These are phyloP conservation scores for Alternaria ventricosa DNA, from an alignment of 2,329 filamentous ascomycete species.

Conservation along the genomic window DNA sequence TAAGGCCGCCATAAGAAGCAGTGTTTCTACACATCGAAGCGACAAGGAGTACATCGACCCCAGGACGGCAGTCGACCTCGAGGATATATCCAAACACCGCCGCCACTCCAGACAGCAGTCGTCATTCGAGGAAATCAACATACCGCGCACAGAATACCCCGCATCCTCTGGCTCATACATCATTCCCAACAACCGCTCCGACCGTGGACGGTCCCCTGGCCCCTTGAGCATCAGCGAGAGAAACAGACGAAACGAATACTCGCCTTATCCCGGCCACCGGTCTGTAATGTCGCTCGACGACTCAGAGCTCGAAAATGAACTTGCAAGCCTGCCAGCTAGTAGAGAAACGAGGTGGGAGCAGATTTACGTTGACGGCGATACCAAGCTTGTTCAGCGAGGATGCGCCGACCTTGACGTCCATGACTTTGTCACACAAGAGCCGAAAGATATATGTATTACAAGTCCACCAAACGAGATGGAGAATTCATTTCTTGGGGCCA, in stretches of 20 bases:
- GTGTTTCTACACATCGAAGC: slow-evolving; percentile 50
- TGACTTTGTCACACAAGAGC: slow-evolving; percentile 41
- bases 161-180: slow-evolving; percentile 55
- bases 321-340: slow-evolving; percentile 42
- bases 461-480: slow-evolving; percentile 43
- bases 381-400: slow-evolving; percentile 44
- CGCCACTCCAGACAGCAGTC: slow-evolving; percentile 34
- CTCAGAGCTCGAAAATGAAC: slow-evolving; percentile 46
- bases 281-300: slow-evolving; percentile 50
- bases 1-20: slow-evolving; percentile 34
- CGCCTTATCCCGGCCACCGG: slow-evolving; percentile 42
- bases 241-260: slow-evolving; percentile 45
- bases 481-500: slow-evolving; percentile 33
- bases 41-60: slow-evolving; percentile 59
- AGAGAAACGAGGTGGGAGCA: slow-evolving; percentile 48
- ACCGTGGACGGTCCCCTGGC: slow-evolving; percentile 35
- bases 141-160: slow-evolving; percentile 53
- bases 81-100: slow-evolving; percentile 50
- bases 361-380: slow-evolving; percentile 49
- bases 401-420: slow-evolving; percentile 39
- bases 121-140: slow-evolving; percentile 40
- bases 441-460: slow-evolving; percentile 45
- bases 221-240: slow-evolving; percentile 24
- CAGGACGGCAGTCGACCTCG: slow-evolving; percentile 51
- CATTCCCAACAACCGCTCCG: slow-evolving; percentile 33